Percentiles rank a stretch among this genome's conserved stretches.
phyloP scores from a whole-genome alignment of 345 rosid genomes.

The Viola odorata region DNA sequence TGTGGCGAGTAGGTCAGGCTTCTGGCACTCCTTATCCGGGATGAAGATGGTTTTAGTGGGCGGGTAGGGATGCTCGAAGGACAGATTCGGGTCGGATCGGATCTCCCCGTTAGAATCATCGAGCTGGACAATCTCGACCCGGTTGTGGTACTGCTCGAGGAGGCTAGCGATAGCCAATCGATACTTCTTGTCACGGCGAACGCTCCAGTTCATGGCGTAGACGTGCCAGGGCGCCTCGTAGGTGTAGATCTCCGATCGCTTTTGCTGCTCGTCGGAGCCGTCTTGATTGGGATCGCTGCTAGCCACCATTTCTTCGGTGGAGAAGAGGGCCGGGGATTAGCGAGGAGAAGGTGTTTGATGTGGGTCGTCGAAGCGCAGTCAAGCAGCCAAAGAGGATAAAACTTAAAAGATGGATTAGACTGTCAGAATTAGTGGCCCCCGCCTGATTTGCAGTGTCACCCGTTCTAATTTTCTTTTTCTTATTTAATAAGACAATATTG shows the following conservation, averaged over 20 bases:
- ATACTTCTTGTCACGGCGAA: slow-evolving; percentile 95
- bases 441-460: too few species aligned
- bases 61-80: slow-evolving; percentile 90
- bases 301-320: slow-evolving; percentile 41
- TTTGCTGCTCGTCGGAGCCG: slow-evolving; percentile 90
- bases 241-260: slow-evolving; percentile 91
- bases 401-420: too few species aligned
- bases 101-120: slow-evolving; percentile 96
- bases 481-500: too few species aligned
- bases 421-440: too few species aligned
- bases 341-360: too few species aligned
- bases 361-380: too few species aligned
- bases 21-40: slow-evolving; percentile 86
- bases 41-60: slow-evolving; percentile 86
- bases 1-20: slow-evolving; percentile 89
- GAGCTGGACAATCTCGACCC: slow-evolving; percentile 91
- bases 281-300: slow-evolving; percentile 76
- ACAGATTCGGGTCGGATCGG: slow-evolving; percentile 73
- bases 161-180: slow-evolving; percentile 91
- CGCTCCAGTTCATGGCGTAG: slow-evolving; percentile 99
- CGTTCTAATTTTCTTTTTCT: too few species aligned
- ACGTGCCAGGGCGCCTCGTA: slow-evolving; percentile 97
- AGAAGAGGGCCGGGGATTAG: background rate
- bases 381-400: too few species aligned
- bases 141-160: slow-evolving; percentile 69